phyloP scores from a whole-genome alignment of 345 rosid species.

The Geranium rotundifolium region DNA sequence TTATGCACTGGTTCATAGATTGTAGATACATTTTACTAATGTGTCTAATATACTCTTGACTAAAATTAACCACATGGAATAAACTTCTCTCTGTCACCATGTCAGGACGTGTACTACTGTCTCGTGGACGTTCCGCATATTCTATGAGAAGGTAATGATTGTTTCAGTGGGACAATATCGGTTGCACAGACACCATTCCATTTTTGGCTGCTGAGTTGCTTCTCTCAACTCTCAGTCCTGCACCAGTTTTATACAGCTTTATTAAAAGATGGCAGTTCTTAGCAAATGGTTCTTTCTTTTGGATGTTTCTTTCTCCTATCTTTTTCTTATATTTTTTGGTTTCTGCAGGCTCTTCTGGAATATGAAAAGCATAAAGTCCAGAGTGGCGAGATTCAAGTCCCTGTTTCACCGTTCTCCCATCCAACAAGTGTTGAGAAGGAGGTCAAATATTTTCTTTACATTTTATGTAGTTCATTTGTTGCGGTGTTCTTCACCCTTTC shows the following conservation, averaged over 20 bases:
- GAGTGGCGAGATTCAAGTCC: constrained; percentile 36
- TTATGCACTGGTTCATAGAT: background rate
- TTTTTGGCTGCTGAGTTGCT: no score
- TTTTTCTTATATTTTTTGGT: background rate
- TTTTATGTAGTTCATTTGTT: constrained; percentile 6
- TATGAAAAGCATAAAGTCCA: constrained; percentile 50
- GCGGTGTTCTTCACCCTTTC: no score
- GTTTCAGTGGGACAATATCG: no score
- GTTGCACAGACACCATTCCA: background rate
- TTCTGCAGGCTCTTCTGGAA: constrained; percentile 47
- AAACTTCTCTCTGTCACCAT: constrained; percentile 2
- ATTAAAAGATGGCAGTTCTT: background rate
- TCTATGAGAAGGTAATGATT: constrained; percentile 51
- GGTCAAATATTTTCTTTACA: constrained; percentile 12
- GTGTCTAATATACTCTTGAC: background rate
- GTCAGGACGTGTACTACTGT: constrained; percentile 68
- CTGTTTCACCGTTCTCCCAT: constrained; percentile 24
- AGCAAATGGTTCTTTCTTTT: background rate
- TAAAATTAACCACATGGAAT: background rate
- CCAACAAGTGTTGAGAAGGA: constrained; percentile 37
- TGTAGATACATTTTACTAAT: background rate
- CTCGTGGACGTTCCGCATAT: constrained; percentile 63
- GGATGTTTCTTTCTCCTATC: background rate
- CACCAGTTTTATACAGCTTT: background rate
- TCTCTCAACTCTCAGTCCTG: background rate